Percentiles rank a stretch among this genome's conserved stretches.
Evolutionary conservation across 2,329 filamentous ascomycete genomes (phyloP).

Genomic region (Aspergillus ochraceoroseus): DNA sequence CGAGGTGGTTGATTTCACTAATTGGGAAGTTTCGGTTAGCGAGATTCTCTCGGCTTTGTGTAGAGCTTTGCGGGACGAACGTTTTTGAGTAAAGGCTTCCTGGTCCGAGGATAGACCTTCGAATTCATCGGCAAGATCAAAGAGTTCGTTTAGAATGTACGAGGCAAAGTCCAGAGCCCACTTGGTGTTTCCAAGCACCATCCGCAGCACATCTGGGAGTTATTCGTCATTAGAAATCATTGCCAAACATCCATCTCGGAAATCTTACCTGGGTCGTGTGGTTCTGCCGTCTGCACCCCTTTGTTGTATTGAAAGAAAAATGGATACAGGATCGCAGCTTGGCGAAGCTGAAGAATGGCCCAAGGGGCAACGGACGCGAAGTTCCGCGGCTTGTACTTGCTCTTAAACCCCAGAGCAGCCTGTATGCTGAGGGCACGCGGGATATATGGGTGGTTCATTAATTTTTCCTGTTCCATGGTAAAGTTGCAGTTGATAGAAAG

Average conservation of each 20-base stretch:
- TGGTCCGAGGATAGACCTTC: constrained; percentile 32
- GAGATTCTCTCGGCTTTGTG: not conserved
- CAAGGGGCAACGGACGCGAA: constrained; percentile 70
- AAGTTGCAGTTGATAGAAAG: constrained; percentile 75
- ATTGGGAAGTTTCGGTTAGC: constrained; percentile 6
- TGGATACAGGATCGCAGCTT: constrained; percentile 59
- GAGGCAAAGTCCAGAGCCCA: constrained; percentile 68
- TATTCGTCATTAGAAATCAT: not conserved
- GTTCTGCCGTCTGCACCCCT: constrained; percentile 41
- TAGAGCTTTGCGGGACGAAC: constrained; percentile 21
- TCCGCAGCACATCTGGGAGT: constrained; percentile 61
- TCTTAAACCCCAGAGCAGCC: constrained; percentile 68
- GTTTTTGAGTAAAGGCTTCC: constrained; percentile 36
- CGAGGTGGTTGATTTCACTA: constrained; percentile 38
- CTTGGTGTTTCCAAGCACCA: constrained; percentile 67
- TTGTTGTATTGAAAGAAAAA: constrained; percentile 62
- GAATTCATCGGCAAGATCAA: constrained; percentile 42
- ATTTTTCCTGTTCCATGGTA: constrained; percentile 68
- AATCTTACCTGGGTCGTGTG: constrained; percentile 55
- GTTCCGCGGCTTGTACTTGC: constrained; percentile 56
- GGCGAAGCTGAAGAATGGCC: constrained; percentile 68
- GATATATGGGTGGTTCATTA: constrained; percentile 68
- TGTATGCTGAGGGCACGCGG: constrained; percentile 74
- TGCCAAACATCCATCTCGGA: not conserved
- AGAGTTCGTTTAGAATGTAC: constrained; percentile 53